These are phyloP conservation scores for Bothriochloa decipiens DNA, from an alignment of 176 grass and related monocot genomes.

Conservation along the genomic window DNA sequence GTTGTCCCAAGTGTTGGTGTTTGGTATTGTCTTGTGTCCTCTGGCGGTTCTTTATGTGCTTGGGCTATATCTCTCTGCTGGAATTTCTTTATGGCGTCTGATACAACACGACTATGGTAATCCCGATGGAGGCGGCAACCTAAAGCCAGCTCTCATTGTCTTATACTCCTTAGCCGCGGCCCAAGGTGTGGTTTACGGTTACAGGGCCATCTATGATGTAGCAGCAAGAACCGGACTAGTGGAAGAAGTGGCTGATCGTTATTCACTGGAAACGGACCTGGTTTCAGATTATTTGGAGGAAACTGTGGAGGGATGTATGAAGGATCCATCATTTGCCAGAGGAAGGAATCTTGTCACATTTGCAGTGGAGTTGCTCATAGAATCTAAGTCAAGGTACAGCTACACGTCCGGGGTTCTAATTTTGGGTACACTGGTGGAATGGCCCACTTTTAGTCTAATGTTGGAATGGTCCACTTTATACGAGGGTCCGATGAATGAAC, in stretches of 20 bases:
- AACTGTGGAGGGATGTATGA: background rate
- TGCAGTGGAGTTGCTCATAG: background rate
- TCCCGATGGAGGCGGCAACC: background rate
- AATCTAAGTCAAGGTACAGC: background rate
- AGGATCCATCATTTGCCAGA: background rate
- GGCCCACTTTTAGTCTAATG: too few relatives aligned
- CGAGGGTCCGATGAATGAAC: too few relatives aligned
- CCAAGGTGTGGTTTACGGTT: background rate
- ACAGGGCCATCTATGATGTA: background rate
- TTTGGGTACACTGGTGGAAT: background rate
- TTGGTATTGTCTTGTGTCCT: background rate
- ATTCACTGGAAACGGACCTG: background rate
- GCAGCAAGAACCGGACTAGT: background rate
- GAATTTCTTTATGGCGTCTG: conserved; percentile 10
- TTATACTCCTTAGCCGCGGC: background rate
- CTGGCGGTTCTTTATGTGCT: background rate
- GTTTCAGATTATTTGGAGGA: background rate
- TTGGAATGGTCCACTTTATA: too few relatives aligned
- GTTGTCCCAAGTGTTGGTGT: background rate
- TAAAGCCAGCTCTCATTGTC: background rate
- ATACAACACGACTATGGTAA: background rate
- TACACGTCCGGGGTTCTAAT: background rate
- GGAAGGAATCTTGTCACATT: background rate
- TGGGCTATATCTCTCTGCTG: background rate
- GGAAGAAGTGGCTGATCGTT: background rate